Conservation (phyloP, 108 stramenopile genomes). For the Conticribra weissflogii region DNA sequence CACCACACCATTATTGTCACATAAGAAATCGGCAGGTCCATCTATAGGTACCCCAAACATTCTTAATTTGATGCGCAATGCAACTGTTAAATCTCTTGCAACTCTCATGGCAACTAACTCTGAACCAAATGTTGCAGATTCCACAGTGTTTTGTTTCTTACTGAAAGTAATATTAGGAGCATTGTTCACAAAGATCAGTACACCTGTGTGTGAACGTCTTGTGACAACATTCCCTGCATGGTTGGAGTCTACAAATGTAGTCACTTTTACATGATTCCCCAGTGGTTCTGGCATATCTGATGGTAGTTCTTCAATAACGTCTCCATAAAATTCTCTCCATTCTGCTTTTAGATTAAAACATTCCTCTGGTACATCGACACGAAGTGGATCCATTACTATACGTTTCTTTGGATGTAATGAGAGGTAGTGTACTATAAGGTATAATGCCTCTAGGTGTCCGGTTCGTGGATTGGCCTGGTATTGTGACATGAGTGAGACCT, state of each 20-base stretch:
- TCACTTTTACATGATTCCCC: conserved; percentile 37
- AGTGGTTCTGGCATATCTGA: conserved; percentile 37
- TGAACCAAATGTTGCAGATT: conserved; percentile 46
- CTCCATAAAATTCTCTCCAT: conserved; percentile 27
- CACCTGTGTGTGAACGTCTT: conserved; percentile 43
- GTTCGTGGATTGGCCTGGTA: conserved; percentile 12
- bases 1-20: conserved; percentile 8
- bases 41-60: conserved; percentile 9
- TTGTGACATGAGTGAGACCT: conserved; percentile 36
- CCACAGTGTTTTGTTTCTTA: conserved; percentile 51
- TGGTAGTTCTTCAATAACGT: conserved; percentile 39
- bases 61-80: conserved; percentile 15
- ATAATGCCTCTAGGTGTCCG: conserved; percentile 20
- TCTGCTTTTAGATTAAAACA: too few species aligned
- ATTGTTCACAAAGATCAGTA: conserved; percentile 35
- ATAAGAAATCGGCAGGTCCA: conserved; percentile 9
- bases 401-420: neutral
- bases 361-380: neutral
- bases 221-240: conserved; percentile 49
- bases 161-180: conserved; percentile 15
- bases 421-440: conserved; percentile 10
- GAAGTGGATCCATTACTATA: conserved; percentile 2
- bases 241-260: conserved; percentile 40
- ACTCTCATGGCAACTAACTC: conserved; percentile 21
- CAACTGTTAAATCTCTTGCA: conserved; percentile 12